These are phyloP conservation scores for Aegilops longissima DNA, from an alignment of 176 grass and related monocot species.

Conservation along the genomic window DNA sequence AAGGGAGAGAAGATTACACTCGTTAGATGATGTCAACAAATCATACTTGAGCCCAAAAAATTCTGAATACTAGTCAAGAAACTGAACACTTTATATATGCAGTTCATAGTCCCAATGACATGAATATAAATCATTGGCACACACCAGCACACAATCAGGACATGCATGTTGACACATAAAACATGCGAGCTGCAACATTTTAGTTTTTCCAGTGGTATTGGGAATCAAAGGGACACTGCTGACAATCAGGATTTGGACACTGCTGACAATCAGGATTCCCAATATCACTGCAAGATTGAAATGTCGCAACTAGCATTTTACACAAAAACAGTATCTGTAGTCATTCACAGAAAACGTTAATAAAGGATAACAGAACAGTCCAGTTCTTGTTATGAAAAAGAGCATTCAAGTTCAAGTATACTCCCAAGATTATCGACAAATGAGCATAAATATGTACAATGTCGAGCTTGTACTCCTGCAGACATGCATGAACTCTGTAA, in stretches of 20 bases:
- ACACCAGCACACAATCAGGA: background rate
- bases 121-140: background rate
- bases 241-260: background rate
- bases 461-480: background rate
- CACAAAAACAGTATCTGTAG: background rate
- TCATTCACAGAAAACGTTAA: background rate
- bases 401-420: background rate
- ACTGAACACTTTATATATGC: background rate
- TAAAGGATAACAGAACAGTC: background rate
- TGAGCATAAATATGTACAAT: background rate
- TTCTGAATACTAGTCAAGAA: background rate
- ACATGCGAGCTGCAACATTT: no score
- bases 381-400: background rate
- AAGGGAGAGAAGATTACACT: no score
- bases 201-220: no score
- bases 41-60: background rate
- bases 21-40: no score
- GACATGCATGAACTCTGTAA: background rate
- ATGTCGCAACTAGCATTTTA: background rate
- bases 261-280: background rate
- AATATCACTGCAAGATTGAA: background rate
- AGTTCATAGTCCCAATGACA: background rate
- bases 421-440: background rate
- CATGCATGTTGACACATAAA: background rate
- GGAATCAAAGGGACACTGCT: no score